Percentiles rank a stretch among this genome's conserved stretches.
phyloP scores from a whole-genome alignment of 345 rosid genomes.

The Tarenaya hassleriana region DNA sequence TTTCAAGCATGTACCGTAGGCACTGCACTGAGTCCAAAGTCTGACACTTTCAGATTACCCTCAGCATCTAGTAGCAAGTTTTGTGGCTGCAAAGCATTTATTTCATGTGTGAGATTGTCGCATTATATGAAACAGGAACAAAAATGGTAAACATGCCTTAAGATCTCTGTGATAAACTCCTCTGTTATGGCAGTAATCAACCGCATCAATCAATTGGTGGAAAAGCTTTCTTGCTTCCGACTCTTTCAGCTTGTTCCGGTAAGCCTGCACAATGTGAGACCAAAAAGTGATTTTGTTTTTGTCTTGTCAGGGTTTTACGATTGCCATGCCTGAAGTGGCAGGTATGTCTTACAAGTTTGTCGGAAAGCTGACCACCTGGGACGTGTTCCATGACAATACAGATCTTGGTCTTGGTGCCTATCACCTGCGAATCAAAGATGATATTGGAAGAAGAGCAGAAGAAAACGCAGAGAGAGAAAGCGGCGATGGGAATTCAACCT shows the following conservation, averaged over 20 bases:
- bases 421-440: conserved; percentile 42
- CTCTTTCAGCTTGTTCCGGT: conserved; percentile 49
- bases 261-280: conserved; percentile 31
- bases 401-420: conserved; percentile 80
- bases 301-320: too few species aligned
- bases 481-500: conserved; percentile 38
- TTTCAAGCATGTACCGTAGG: conserved; percentile 39
- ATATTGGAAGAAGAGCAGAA: neutral
- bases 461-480: neutral
- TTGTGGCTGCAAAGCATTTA: conserved; percentile 52
- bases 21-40: conserved; percentile 75
- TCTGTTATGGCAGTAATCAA: conserved; percentile 73
- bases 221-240: conserved; percentile 68
- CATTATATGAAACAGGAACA: neutral
- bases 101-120: conserved; percentile 7
- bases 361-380: conserved; percentile 76
- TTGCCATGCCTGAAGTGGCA: neutral
- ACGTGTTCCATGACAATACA: conserved; percentile 84
- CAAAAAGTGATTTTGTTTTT: neutral
- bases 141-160: conserved; percentile 38
- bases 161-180: conserved; percentile 91
- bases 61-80: conserved; percentile 65
- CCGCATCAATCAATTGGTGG: conserved; percentile 84
- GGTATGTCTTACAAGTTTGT: conserved; percentile 61
- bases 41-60: conserved; percentile 83